Base-by-base conservation (phyloP, 2,329 filamentous ascomycete species). In the Drechmeria coniospora region DNA sequence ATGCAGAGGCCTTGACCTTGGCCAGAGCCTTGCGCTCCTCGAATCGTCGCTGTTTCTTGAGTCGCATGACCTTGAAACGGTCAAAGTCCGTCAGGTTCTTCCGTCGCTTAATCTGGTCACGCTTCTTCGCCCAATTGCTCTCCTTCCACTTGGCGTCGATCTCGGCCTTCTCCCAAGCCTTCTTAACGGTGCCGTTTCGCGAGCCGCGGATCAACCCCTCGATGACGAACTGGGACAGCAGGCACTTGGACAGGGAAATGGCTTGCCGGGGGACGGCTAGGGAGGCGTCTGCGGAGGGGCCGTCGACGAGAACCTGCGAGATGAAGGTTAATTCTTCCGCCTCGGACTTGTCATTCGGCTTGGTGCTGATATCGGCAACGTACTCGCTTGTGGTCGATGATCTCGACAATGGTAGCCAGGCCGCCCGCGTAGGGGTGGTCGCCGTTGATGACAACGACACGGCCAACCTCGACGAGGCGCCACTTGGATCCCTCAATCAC, bases 331-430 rank as follows among this genome's bases (percentile, higher is more conserved):
- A 33, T 29, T 26, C 19, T 23, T 21, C 20, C 20, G 12, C 20
- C 5, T 6, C 5, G 10, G 10, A 11, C 20, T 9, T 6, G 9
- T 6, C 20, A 11, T 9, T 21, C 20, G 20, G 6, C 10, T 9
- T 9, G 12, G 20, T 9, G 12, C 4, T 6, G 10, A 6, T n/a
- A n/a, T 5, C 10, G 12, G 5, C 27, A 56, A 83, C 90, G 59
- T 92, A 98, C 90, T 67, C 90, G 84, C 76, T 93, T 94, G 79
- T 98, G 87, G 68, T 98, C 90, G 68, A 98, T 90, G 64, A 98
- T 95, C 77, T 98, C 87, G 64, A 93, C 84, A 55, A 98, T 87
- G 52, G 77, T 68, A 53, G 86, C 92, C 51, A 95, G 74, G 59
- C 81, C 81, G 67, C 86, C 86, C 47, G 68, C 66, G 68, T 65